A percentile compares a stretch with the other conserved stretches of the same genome.
These are phyloP conservation scores for Symbiodinium pilosum DNA, from an alignment of 73 alveolate genomes.

Conservation along the genomic window DNA sequence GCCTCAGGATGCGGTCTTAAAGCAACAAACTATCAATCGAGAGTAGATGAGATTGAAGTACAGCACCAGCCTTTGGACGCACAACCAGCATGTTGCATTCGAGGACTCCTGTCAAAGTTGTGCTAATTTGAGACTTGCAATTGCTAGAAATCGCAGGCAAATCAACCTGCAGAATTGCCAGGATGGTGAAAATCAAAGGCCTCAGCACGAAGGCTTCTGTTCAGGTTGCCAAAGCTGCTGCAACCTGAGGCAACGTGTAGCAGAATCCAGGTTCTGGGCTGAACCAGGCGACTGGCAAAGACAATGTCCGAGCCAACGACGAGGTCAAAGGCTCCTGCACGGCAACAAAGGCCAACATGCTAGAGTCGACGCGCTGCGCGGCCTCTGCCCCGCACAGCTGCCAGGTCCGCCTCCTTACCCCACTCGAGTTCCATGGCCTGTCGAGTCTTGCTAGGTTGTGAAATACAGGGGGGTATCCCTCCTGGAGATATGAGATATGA, in stretches of 20 bases:
- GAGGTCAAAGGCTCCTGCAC: slow-evolving; percentile 11
- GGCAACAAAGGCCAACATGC: too few relatives aligned
- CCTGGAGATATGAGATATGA: background rate
- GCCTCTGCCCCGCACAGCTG: slow-evolving; percentile 76
- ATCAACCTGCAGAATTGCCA: background rate
- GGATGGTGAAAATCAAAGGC: background rate
- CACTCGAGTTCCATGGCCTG: slow-evolving; percentile 42
- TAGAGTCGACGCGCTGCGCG: too few relatives aligned
- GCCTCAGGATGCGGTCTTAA: slow-evolving; percentile 36
- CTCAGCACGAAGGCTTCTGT: background rate
- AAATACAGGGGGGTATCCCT: background rate
- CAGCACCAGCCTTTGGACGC: background rate
- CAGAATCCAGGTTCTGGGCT: too few relatives aligned
- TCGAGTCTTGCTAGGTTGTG: background rate
- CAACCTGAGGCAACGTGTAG: too few relatives aligned
- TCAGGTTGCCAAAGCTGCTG: too few relatives aligned
- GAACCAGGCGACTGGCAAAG: slow-evolving; percentile 63
- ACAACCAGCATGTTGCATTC: background rate
- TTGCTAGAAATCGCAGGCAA: too few relatives aligned
- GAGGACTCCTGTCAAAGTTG: background rate
- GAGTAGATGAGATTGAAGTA: background rate
- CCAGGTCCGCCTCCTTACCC: slow-evolving; percentile 17
- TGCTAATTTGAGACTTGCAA: too few relatives aligned
- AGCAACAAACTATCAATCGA: background rate
- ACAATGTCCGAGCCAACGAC: slow-evolving; percentile 89